Base-by-base conservation (phyloP, 2,329 filamentous ascomycete species). In the Xylariaceae sp. region DNA sequence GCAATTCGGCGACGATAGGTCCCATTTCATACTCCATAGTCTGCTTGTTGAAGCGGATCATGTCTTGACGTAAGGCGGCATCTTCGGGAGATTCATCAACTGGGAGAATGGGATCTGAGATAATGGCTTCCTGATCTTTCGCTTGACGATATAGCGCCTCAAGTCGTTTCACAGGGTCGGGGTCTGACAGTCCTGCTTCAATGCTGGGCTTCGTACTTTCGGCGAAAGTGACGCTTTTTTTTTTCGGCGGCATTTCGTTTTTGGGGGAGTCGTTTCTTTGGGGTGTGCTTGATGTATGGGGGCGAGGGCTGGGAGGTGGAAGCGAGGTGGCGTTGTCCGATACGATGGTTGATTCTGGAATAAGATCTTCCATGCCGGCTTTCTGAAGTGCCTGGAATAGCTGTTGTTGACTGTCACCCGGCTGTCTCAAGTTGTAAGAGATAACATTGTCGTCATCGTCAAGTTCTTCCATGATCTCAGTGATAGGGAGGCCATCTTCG, bases 361-460 rank as follows among this genome's bases (percentile, higher is more conserved):
- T 40, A 3, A 58, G 16, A 50, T 80, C 72, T 7, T 77, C 68
- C 8, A 88, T 71, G 2, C 89, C 89, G n/a, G 82, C 88, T 64
- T 91, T 91, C 58, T 84, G 75, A 45, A 96, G 68, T 1, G 83
- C 79, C 40, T 92, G 82, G 14, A 86, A 64, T 4, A 96, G 72
- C 54, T 86, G 79, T 7, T 81, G 73, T 16, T 86, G 79, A 12
- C 77, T 71, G 42, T 85, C 79, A 6, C 83, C 85, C 0, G 89
- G 85, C n/a, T 71, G 79, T 29, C 82, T 79, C 22, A 85, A 69
- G 44, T 72, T 78, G 55, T 77, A 82, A 0, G 80, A 86, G 40
- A 95, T 67, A 4, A 97, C 78, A 59, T 95, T 93, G 45, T 84
- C 93, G 10, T 95, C 80, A 7, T 96, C 91, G 60, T 97, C 93